These are phyloP conservation scores for Plasmopara viticola DNA, from an alignment of 352 stramenopile species.

Conservation along the genomic window DNA sequence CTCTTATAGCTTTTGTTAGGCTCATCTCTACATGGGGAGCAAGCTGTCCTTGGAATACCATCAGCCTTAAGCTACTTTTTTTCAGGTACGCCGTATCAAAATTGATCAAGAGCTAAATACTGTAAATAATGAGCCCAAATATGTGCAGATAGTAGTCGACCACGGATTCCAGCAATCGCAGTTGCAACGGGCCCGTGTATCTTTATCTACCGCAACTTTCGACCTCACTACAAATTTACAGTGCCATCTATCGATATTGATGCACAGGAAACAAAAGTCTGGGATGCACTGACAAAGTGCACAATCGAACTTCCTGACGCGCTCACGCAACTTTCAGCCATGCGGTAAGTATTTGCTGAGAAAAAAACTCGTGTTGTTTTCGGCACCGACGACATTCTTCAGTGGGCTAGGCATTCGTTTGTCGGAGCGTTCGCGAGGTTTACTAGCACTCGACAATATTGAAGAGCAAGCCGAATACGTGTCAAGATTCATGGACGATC, in stretches of 20 bases:
- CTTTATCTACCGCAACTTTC: slow-evolving; percentile 90
- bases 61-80: slow-evolving; percentile 76
- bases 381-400: neutral
- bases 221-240: slow-evolving; percentile 89
- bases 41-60: slow-evolving; percentile 71
- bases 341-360: slow-evolving; percentile 29
- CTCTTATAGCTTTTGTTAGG: slow-evolving; percentile 15
- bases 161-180: slow-evolving; percentile 75
- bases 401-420: slow-evolving; percentile 60
- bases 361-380: slow-evolving; percentile 1
- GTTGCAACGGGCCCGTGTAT: slow-evolving; percentile 82
- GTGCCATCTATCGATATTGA: slow-evolving; percentile 73
- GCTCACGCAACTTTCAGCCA: slow-evolving; percentile 51
- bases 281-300: slow-evolving; percentile 62
- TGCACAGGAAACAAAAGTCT: slow-evolving; percentile 61
- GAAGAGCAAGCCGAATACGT: slow-evolving; percentile 80
- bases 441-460: slow-evolving; percentile 77
- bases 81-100: slow-evolving; percentile 20
- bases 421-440: slow-evolving; percentile 58
- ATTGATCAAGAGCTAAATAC: too few species aligned
- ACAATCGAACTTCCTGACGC: slow-evolving; percentile 62
- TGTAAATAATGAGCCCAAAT: neutral
- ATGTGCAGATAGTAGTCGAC: slow-evolving; percentile 45
- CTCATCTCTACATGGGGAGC: slow-evolving; percentile 73
- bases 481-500: slow-evolving; percentile 72